Evolutionary conservation across 768 basidiomycete genomes (phyloP), one percentile per base, ranked within the genome.

Genomic region (Calocera viscosa): DNA sequence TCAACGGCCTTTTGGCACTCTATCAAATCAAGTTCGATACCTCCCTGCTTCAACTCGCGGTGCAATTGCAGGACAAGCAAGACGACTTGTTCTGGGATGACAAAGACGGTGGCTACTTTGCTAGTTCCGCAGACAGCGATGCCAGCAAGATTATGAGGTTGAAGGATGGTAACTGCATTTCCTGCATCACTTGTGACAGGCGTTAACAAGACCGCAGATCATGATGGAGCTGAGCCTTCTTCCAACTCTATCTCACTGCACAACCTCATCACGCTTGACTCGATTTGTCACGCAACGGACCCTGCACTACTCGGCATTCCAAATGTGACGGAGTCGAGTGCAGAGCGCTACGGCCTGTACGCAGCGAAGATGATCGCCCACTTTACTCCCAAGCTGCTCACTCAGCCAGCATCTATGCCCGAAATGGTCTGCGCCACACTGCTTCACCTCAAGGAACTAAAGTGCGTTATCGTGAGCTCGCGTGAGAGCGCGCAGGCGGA

Each of bases 61-160:
- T 76, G 17, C 70, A 72, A 2, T 70, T 80, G 33, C 79, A 80
- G 67, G 71, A 72, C 41, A 75, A 74, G 65, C 77, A 78, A 65
- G 78, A 80, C 63, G 75, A 76, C 68, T 69, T 78, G 3, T 80
- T 80, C 70, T 77, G 74, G 69, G 79, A 80, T 67, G 40, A 71
- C 5, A 69, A 74, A n/a, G 72, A 68, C n/a, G 76, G 77, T n/a
- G 79, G 79, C 8, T 80, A 78, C 70, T 80, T 75, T 65, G 75
- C 76, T 1, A 76, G 74, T 66, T 76, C 76, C 1, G 75, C 74
- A 0, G 77, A 79, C 30, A 60, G 53, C 26, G 53, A 60, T 30
- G 53, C 53, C 2, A 60, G 53, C 53, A 60, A 60, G 53, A 60
- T 60, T 22, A 60, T 60, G 53, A 60, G 26, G 30, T 32, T 60